Evolutionary conservation across 108 stramenopile genomes (phyloP), one percentile per base, ranked within the genome.

Genomic region (Nitzschia sp.): DNA sequence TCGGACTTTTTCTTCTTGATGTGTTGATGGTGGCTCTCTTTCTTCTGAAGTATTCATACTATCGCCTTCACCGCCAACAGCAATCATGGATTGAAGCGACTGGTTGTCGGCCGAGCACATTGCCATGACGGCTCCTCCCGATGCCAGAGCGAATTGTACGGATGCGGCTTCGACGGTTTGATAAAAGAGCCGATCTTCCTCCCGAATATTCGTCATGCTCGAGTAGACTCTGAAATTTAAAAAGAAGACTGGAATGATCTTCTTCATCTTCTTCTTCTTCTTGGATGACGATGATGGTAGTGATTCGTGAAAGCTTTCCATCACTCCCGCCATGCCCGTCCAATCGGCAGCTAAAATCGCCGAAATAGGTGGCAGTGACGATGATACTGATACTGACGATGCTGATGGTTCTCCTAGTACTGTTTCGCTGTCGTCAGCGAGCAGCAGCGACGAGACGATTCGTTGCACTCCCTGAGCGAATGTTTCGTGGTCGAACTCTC

Each of bases 161-260:
- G 63, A 69, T 45, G 70, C 34, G 5, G 64, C 29, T 50, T 50
- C 48, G 17, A 22, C 48, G 5, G 13, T 16, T 5, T 50, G 21
- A 50, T 50, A 50, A 21, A 19, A 50, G 48, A 5, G 13, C 4
- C 48, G 48, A 50, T 50, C 17, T n/a, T 50, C 48, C 19, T 50
- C 17, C 16, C 16, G 19, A 50, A 50, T 50, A 22, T 50, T 22
- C 17, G 48, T 50, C 48, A 50, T 50, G 48, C 48, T 16, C 2
- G 72, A 53, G 31, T 77, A 80, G 27, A 83, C 79, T 0, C 82
- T 55, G 57, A 80, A 83, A 62, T 83, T 83, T 47, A 75, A 59
- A 68, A 79, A 83, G 36, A 63, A 45, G 9, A 76, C 26, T 1
- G 48, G 71, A 36, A 46, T 63, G 30, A 6, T 15, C 8, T 45